phyloP scores from a whole-genome alignment of 352 stramenopile genomes.

The Globisporangium parvum region DNA sequence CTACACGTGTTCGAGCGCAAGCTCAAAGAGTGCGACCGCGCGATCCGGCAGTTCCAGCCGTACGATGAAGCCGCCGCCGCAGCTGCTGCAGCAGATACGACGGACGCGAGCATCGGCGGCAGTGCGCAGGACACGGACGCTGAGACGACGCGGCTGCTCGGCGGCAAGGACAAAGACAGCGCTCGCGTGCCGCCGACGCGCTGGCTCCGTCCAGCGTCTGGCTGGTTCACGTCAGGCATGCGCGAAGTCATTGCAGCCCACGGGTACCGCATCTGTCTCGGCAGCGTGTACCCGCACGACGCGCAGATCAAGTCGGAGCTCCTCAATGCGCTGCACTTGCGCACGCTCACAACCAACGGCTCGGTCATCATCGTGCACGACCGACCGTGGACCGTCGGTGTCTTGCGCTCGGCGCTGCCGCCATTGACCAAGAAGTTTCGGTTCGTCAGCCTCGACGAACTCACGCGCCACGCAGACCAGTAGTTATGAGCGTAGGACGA shows the following conservation, averaged over 20 bases:
- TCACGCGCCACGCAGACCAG: constrained; percentile 21
- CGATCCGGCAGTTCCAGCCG: constrained; percentile 43
- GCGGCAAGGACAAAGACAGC: neutral
- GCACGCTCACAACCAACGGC: constrained; percentile 45
- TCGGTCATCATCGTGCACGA: constrained; percentile 85
- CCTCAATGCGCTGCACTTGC: constrained; percentile 61
- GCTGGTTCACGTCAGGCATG: constrained; percentile 84
- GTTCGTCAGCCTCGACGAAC: constrained; percentile 69
- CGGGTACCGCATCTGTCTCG: constrained; percentile 82
- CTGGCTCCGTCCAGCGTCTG: constrained; percentile 77
- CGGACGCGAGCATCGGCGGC: constrained; percentile 15
- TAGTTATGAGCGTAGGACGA: constrained; percentile 4
- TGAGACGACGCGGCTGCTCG: constrained; percentile 20
- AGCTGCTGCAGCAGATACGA: neutral
- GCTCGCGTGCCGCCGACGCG: constrained; percentile 18
- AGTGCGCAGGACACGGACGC: constrained; percentile 4
- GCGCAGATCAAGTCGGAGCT: constrained; percentile 71
- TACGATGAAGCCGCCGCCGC: neutral
- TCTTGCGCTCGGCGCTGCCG: constrained; percentile 54
- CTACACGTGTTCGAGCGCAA: constrained; percentile 82
- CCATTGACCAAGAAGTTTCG: constrained; percentile 40
- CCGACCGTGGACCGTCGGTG: constrained; percentile 69
- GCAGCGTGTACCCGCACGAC: constrained; percentile 84
- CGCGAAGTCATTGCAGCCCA: constrained; percentile 57
- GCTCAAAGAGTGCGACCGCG: constrained; percentile 66